These are phyloP conservation scores for Chalaropsis ovoidea DNA, from an alignment of 2,329 filamentous ascomycete species.

Conservation along the genomic window DNA sequence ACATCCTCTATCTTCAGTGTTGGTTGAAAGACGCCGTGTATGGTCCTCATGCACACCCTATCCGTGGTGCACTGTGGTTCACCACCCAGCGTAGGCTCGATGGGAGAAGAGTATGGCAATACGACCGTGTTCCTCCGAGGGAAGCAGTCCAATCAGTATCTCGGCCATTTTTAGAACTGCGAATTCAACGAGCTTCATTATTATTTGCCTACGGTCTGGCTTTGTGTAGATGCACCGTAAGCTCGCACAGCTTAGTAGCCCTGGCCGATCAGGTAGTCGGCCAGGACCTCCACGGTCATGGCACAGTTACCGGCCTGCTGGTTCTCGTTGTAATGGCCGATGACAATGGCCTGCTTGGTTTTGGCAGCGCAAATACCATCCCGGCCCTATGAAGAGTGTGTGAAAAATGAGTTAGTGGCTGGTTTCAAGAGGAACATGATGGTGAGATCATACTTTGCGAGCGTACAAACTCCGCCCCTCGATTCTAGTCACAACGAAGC, in stretches of 20 bases:
- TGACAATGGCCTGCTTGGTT: conserved; percentile 77
- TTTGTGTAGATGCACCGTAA: neutral
- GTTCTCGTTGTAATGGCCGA: conserved; percentile 73
- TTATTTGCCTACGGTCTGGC: neutral
- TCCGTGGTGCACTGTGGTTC: too few species aligned
- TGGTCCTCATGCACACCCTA: too few species aligned
- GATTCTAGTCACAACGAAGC: conserved; percentile 66
- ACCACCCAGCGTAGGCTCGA: too few species aligned
- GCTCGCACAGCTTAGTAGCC: conserved; percentile 53
- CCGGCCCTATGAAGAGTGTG: conserved; percentile 46
- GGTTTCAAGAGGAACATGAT: neutral
- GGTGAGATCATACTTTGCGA: conserved; percentile 57
- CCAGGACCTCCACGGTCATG: conserved; percentile 70
- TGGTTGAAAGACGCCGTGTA: too few species aligned
- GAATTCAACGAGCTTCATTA: conserved; percentile 9
- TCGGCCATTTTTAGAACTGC: neutral
- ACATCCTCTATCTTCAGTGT: too few species aligned
- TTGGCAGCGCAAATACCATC: conserved; percentile 74
- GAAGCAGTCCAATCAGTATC: neutral
- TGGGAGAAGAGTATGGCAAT: neutral
- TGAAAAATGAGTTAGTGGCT: neutral
- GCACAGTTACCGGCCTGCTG: conserved; percentile 65
- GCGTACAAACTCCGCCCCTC: conserved; percentile 74
- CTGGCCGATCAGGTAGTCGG: conserved; percentile 71
- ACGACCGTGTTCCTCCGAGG: neutral